Evolutionary conservation across 306 rosid species (phyloP).

Genomic region (Pyrus pyrifolia): DNA sequence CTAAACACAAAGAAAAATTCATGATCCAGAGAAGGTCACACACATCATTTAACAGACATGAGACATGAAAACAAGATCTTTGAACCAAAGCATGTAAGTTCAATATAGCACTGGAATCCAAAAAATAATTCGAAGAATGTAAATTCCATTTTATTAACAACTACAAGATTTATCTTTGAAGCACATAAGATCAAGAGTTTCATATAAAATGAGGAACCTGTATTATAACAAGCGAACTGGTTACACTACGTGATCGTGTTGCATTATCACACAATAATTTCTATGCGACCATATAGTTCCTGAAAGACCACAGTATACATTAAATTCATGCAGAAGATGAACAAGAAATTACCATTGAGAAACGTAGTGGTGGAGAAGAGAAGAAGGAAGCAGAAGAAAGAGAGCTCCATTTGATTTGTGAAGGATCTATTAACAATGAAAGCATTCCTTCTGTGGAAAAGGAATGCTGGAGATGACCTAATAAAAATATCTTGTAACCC

Average conservation of each 20-base stretch:
- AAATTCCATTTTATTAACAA: background rate
- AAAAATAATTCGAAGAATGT: background rate
- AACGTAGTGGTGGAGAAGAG: constrained; percentile 31
- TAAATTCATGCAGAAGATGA: background rate
- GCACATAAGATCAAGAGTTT: background rate
- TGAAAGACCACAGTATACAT: background rate
- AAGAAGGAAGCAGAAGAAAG: constrained; percentile 34
- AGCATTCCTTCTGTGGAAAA: constrained; percentile 32
- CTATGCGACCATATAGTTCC: background rate
- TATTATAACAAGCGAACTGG: no score
- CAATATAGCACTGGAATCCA: no score
- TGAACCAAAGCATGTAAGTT: no score
- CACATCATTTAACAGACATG: no score
- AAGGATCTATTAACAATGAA: constrained; percentile 17
- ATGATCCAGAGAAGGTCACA: background rate
- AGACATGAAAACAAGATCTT: no score
- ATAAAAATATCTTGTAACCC: constrained; percentile 34
- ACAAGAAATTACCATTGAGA: constrained; percentile 39
- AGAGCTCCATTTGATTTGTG: constrained; percentile 34
- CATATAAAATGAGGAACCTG: background rate
- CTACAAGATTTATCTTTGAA: background rate
- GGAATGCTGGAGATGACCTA: constrained; percentile 2
- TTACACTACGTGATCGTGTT: no score
- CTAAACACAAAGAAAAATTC: constrained; percentile 1
- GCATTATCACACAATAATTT: no score